Evolutionary conservation across 805 yeast genomes (phyloP), one percentile per base, ranked within the genome.

Genomic region (Teunomyces aglyptinius): DNA sequence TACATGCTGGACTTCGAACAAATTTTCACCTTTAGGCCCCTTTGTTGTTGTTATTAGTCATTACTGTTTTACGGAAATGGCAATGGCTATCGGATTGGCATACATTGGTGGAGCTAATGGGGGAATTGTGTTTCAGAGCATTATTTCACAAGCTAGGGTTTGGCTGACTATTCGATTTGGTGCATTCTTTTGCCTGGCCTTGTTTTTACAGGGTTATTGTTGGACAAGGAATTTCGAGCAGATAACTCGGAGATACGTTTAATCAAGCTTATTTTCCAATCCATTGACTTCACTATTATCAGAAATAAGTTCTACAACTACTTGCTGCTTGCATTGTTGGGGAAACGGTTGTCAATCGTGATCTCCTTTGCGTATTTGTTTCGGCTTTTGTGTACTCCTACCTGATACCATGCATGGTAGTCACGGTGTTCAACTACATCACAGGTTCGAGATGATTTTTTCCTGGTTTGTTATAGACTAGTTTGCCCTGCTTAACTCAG

Each of bases 51-150:
- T 55, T 0, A 38, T 64, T 6, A 57, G 61, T 44, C 70, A 65
- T 49, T 63, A 60, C 60, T 65, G 62, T 43, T 49, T 52, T 16
- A 50, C 44, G 26, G 54, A 49, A 32, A 42, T 67, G 41, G 67
- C 60, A 3, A 49, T 50, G 43, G 66, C 64, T n/a, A 56, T 61
- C 40, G 68, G 70, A 1, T 13, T 53, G 0, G 58, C 61, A 1
- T 61, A 64, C 42, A 55, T 61, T 28, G 69, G 70, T 12, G 69
- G 70, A 4, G 67, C 68, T 2, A 42, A 64, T 16, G 68, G 68
- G 2, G 70, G 70, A 2, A 56, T 63, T 5, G 43, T 58, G 6
- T 56, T 56, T 38, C 44, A 44, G 61, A 19, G 36, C 53, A 3
- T 48, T 65, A 20, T 60, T 58, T 35, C 62, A 61, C 5, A 56